A percentile compares a stretch with the other conserved stretches of the same genome.
phyloP scores from a whole-genome alignment of 345 rosid species.

The Firmiana major region DNA sequence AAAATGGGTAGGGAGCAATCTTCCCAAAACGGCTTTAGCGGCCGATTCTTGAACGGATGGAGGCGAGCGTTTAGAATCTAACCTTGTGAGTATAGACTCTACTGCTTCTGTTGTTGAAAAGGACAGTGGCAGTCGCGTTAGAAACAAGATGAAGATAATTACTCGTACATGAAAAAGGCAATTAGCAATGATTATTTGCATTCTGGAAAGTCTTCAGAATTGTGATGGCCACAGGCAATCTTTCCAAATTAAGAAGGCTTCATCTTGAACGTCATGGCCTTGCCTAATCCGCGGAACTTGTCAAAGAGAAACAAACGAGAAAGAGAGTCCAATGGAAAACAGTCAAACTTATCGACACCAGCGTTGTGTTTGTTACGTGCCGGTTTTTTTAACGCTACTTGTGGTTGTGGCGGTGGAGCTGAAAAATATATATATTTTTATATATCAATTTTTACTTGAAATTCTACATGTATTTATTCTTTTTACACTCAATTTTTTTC shows the following conservation, averaged over 20 bases:
- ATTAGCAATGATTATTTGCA: background rate
- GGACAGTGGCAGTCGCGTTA: constrained; percentile 11
- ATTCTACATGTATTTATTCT: too few species aligned
- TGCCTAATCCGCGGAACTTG: background rate
- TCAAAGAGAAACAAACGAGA: too few species aligned
- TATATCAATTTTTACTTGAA: too few species aligned
- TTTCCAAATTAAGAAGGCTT: background rate
- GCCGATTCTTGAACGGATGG: constrained; percentile 68
- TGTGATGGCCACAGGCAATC: background rate
- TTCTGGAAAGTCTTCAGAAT: background rate
- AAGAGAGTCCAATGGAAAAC: too few species aligned
- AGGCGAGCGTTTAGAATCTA: constrained; percentile 57
- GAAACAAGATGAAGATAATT: constrained; percentile 18
- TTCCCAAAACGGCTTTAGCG: constrained; percentile 54
- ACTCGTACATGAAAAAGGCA: background rate
- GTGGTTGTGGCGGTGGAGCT: too few species aligned
- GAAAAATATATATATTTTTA: too few species aligned
- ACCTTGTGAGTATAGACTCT: constrained; percentile 38
- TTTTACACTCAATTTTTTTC: too few species aligned
- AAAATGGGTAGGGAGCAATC: constrained; percentile 69
- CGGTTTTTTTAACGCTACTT: too few species aligned
- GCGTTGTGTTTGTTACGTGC: too few species aligned
- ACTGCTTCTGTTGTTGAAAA: constrained; percentile 34
- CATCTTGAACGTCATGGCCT: background rate
- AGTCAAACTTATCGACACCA: too few species aligned